phyloP scores from a whole-genome alignment of 768 basidiomycete genomes.

The Chalciporus sphaerocephalus region DNA sequence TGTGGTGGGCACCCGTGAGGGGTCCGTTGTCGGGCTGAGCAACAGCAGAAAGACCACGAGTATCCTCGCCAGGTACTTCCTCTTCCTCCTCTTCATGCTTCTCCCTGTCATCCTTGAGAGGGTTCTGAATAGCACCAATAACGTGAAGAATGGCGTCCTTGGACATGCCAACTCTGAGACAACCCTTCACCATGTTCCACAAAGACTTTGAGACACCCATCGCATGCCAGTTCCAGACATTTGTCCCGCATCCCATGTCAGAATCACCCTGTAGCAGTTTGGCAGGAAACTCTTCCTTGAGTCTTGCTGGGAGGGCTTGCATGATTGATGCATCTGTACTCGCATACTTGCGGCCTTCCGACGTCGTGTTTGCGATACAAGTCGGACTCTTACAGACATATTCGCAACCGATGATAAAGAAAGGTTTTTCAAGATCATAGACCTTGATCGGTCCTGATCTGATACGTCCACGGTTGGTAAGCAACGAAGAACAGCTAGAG shows the following conservation, averaged over 20 bases:
- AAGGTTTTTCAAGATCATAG: constrained; percentile 74
- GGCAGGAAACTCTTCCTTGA: constrained; percentile 74
- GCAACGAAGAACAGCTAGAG: constrained; percentile 55
- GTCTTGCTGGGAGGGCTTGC: constrained; percentile 59
- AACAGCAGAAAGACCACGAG: constrained; percentile 17
- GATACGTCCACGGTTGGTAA: constrained; percentile 68
- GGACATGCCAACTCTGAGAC: constrained; percentile 52
- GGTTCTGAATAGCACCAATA: constrained; percentile 52
- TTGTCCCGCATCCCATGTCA: constrained; percentile 53
- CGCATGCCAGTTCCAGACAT: constrained; percentile 76
- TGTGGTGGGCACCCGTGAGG: constrained; percentile 39
- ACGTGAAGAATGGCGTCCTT: constrained; percentile 60
- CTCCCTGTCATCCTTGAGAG: constrained; percentile 33
- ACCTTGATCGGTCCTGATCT: constrained; percentile 71
- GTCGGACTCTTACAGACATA: constrained; percentile 57
- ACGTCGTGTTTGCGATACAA: constrained; percentile 41
- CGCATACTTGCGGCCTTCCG: constrained; percentile 63
- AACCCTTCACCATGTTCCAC: constrained; percentile 70
- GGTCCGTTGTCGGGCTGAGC: constrained; percentile 22
- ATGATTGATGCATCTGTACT: constrained; percentile 71
- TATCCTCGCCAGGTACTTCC: constrained; percentile 31
- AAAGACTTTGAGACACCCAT: constrained; percentile 65
- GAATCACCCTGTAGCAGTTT: constrained; percentile 52
- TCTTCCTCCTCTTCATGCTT: constrained; percentile 33
- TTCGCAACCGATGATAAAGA: constrained; percentile 83